Evolutionary conservation across 2,329 filamentous ascomycete genomes (phyloP).

Genomic region (Phialocephala sp.): DNA sequence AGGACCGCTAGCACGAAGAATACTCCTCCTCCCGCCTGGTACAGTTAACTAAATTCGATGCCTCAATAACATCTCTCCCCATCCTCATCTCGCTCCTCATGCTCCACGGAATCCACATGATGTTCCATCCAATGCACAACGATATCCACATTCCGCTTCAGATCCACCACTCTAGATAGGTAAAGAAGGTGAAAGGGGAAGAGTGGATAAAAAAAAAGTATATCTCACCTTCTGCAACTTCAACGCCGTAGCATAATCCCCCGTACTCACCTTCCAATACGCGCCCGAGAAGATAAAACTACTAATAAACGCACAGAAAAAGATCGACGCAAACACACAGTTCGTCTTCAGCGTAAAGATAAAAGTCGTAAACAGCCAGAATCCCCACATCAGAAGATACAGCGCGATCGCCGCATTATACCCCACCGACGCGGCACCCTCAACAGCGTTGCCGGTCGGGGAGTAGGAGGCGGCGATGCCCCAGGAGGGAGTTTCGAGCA

Average conservation of each 20-base stretch:
- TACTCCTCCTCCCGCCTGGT: constrained; percentile 47
- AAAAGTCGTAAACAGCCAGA: constrained; percentile 57
- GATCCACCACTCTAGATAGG: too few species aligned
- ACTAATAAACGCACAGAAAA: constrained; percentile 52
- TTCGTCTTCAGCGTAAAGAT: constrained; percentile 58
- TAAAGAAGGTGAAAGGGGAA: too few species aligned
- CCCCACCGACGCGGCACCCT: constrained; percentile 49
- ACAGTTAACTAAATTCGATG: too few species aligned
- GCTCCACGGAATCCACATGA: background rate
- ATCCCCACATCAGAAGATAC: constrained; percentile 59
- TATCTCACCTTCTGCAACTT: constrained; percentile 51
- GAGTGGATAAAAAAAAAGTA: too few species aligned
- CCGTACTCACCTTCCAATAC: constrained; percentile 54
- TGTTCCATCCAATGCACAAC: too few species aligned
- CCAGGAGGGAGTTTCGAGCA: constrained; percentile 56
- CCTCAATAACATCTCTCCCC: background rate
- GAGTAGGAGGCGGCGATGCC: constrained; percentile 51
- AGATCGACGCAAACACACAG: constrained; percentile 55
- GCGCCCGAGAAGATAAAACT: constrained; percentile 53
- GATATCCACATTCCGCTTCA: too few species aligned
- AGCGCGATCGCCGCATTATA: constrained; percentile 56
- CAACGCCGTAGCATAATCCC: constrained; percentile 49
- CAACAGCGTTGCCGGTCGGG: constrained; percentile 49
- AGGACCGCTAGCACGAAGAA: constrained; percentile 53
- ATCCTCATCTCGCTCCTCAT: background rate